Base-by-base conservation (phyloP, 1,139 yeast genomes). In the Arxiozyma telluris region DNA sequence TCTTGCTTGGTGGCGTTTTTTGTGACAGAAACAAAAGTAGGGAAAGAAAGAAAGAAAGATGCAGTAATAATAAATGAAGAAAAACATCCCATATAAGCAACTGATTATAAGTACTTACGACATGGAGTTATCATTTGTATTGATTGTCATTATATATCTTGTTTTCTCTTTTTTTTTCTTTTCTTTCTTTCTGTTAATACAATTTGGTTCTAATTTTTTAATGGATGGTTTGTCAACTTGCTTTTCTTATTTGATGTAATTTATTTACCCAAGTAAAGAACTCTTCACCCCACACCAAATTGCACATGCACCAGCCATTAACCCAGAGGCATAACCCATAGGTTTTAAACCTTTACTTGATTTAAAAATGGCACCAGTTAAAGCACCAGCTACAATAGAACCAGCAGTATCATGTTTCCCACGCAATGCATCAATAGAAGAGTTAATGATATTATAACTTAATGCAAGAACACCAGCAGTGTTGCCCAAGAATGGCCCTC, bases 401-500 rank as follows among this genome's bases (percentile, higher is more conserved):
- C 93, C 93, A 54, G 74, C 68, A 64, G 85, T 84, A 71, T 93
- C 98, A 70, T 91, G 98, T 70, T 84, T 81, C 53, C 95, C 97
- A 73, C 97, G 84, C 54, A 82, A 66, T 50, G 81, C 80, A 68
- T 89, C 98, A 61, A 93, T 77, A 18, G 84, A 70, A 41, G 95
- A 82, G 71, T 90, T 93, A 62, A 89, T 77, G 62, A 91, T 72
- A 74, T 93, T 93, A 73, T 93, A 93, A 58, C 87, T 80, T 65
- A 93, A 74, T 41, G 97, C 96, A 65, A 93, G 78, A 23, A 90
- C 96, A 73, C 98, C 98, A 15, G 96, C 95, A 50, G 86, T 83
- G 75, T 93, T 93, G 63, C 98, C 98, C 68, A 91, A 74, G 71
- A 82, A 91, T 38, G 98, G 98, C 54, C 98, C 98, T 71, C 96